Evolutionary conservation across 2,329 filamentous ascomycete genomes (phyloP).

Genomic region (Paecilomyces fulvus): DNA sequence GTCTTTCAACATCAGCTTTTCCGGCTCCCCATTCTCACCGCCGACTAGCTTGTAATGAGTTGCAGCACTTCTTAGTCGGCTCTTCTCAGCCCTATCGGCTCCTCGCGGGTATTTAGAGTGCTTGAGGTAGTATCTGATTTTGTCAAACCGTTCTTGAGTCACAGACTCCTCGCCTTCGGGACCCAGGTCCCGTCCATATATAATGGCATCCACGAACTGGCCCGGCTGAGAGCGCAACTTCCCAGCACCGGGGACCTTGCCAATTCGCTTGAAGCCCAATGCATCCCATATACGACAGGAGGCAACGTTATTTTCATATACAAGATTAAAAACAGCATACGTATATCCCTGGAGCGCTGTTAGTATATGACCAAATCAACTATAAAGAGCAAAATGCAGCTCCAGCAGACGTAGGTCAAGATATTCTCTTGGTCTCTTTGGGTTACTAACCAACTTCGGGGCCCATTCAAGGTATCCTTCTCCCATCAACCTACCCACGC

Average conservation of each 20-base stretch:
- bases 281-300: constrained; percentile 89
- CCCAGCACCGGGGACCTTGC: constrained; percentile 65
- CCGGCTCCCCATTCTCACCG: constrained; percentile 41
- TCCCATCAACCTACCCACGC: constrained; percentile 67
- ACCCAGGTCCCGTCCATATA: constrained; percentile 59
- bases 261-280: constrained; percentile 85
- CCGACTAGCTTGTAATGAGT: constrained; percentile 82
- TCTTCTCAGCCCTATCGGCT: constrained; percentile 92
- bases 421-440: not conserved
- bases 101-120: constrained; percentile 88
- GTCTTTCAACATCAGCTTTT: constrained; percentile 91
- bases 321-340: constrained; percentile 89
- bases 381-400: constrained; percentile 10
- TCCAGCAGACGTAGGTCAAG: constrained; percentile 27
- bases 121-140: constrained; percentile 95
- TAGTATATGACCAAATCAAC: constrained; percentile 7
- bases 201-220: constrained; percentile 65
- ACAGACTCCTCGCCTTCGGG: constrained; percentile 70
- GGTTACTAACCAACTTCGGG: constrained; percentile 47
- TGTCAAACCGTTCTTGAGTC: constrained; percentile 95
- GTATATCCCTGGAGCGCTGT: constrained; percentile 59
- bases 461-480: constrained; percentile 72
- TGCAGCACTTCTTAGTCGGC: constrained; percentile 80
- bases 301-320: constrained; percentile 88
- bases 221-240: constrained; percentile 61